Evolutionary conservation across 2,329 filamentous ascomycete genomes (phyloP), one percentile per base, ranked within the genome.

Genomic region (Aspergillus fischeri): DNA sequence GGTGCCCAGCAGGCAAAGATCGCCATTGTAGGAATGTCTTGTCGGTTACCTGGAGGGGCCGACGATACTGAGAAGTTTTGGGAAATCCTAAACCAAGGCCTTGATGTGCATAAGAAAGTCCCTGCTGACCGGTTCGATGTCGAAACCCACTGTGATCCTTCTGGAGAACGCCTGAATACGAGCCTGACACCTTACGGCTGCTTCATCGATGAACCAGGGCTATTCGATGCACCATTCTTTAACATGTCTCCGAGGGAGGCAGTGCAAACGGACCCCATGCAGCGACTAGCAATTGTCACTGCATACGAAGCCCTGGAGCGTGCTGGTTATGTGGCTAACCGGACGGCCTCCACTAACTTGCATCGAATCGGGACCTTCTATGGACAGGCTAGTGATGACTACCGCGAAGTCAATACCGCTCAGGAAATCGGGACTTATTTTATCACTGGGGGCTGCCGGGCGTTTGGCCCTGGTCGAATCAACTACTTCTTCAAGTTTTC

Each of bases 401-500:
- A 75, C 47, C 69, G 69, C 89, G 86, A 86, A 66, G 85, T 89
- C 60, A 91, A 91, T 65, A 83, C 84, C n/a, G 82, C 82, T 0
- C 85, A 91, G 71, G 83, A 89, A 61, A 82, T 91, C 24, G 86
- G 88, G 74, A 83, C 86, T 67, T 80, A 86, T 83, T 85, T 81
- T 71, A 85, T 86, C 64, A 83, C 84, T 1, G 84, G 84, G 64
- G 83, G 82, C 65, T 80, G 83, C 47, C 78, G 84, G 57, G 83
- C 83, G 3, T 86, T 86, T 58, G 82, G 79, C 3, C 83, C 83
- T 1, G 77, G 86, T 10, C 80, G 87, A 9, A 87, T 91, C 69
- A 85, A 90, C 73, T 91, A 91, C 72, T 86, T 86, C 71, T 90
- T 91, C 75, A 88, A 89, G 64, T 91, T 90, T 73, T 83, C 80